A percentile compares a stretch with the other conserved stretches of the same genome.
phyloP scores from a whole-genome alignment of 495 filamentous ascomycete species.

The Talaromyces thailandensis region DNA sequence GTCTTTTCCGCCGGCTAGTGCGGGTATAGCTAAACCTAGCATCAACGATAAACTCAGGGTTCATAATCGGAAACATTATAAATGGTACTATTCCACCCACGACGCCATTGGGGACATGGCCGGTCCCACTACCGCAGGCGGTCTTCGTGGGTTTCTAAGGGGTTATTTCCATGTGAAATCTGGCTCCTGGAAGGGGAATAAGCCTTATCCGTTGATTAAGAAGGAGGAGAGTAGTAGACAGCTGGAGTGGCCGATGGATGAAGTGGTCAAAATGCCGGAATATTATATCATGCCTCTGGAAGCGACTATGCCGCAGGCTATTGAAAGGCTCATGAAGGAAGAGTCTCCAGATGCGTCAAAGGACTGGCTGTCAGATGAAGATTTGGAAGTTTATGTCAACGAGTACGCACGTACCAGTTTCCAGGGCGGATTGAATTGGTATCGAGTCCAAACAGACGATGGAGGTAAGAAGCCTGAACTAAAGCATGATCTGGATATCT shows the following conservation, averaged over 20 bases:
- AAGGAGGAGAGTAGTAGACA: neutral
- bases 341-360: slow-evolving; percentile 30
- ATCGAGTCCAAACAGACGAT: slow-evolving; percentile 47
- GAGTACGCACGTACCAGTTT: slow-evolving; percentile 61
- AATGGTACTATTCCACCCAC: slow-evolving; percentile 56
- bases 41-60: slow-evolving; percentile 47
- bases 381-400: slow-evolving; percentile 48
- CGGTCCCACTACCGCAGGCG: slow-evolving; percentile 33
- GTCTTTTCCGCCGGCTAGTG: slow-evolving; percentile 15
- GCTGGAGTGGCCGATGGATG: slow-evolving; percentile 42
- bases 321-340: slow-evolving; percentile 41
- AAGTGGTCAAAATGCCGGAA: slow-evolving; percentile 49
- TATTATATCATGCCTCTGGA: slow-evolving; percentile 61
- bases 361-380: slow-evolving; percentile 46
- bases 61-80: slow-evolving; percentile 55
- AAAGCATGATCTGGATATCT: slow-evolving; percentile 45
- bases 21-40: slow-evolving; percentile 20
- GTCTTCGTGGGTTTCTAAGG: slow-evolving; percentile 48
- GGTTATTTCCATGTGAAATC: slow-evolving; percentile 64
- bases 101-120: slow-evolving; percentile 51
- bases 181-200: slow-evolving; percentile 48
- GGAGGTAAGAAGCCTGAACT: slow-evolving; percentile 18
- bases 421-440: slow-evolving; percentile 65
- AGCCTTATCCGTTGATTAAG: slow-evolving; percentile 36
- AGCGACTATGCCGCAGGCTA: slow-evolving; percentile 46